Evolutionary conservation across 129 eudicot species (phyloP).

Genomic region (Flaveria sonorensis): DNA sequence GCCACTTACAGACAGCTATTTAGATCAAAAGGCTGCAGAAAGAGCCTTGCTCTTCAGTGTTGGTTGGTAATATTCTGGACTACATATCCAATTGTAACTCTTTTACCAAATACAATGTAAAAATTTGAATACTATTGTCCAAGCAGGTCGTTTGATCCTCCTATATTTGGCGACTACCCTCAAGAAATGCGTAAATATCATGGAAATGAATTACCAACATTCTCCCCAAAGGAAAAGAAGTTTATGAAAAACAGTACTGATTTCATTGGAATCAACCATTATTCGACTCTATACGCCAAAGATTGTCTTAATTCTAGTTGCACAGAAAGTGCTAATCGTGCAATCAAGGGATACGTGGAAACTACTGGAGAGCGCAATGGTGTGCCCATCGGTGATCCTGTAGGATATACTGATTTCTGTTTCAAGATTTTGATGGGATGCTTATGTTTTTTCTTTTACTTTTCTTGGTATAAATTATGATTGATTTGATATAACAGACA

Average conservation of each 20-base stretch:
- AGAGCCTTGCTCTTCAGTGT: constrained; percentile 51
- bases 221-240: constrained; percentile 53
- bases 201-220: constrained; percentile 59
- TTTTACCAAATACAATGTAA: no score
- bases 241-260: constrained; percentile 57
- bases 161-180: constrained; percentile 83
- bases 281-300: constrained; percentile 60
- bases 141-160: constrained; percentile 73
- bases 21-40: constrained; percentile 48
- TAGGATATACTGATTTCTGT: constrained; percentile 16
- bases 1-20: constrained; percentile 47
- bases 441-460: neutral
- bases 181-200: constrained; percentile 55
- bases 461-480: neutral
- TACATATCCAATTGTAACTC: no score
- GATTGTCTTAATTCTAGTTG: constrained; percentile 65
- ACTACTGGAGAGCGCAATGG: constrained; percentile 58
- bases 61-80: constrained; percentile 49
- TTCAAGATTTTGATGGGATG: neutral
- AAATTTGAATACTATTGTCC: neutral
- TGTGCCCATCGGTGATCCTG: constrained; percentile 65
- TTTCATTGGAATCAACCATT: constrained; percentile 79
- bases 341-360: constrained; percentile 48
- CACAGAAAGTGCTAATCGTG: constrained; percentile 41
- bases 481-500: constrained; percentile 41